Conservation (phyloP, 441 rosid species). For the Gossypium schwendimanii region DNA sequence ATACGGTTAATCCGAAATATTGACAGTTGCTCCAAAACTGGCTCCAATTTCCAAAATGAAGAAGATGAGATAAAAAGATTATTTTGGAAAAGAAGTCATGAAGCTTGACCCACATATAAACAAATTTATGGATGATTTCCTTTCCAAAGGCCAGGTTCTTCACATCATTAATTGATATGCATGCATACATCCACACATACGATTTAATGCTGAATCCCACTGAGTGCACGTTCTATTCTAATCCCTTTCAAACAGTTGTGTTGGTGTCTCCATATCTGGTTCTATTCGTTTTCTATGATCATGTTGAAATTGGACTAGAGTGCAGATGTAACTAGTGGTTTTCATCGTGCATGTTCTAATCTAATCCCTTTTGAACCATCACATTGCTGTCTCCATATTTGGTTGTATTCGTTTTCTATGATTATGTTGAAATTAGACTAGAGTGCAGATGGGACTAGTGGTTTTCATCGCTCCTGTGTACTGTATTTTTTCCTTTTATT, state of each 20-base stretch:
- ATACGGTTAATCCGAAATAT: neutral
- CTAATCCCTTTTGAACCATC: neutral
- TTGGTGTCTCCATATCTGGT: neutral
- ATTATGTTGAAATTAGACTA: neutral
- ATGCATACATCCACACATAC: neutral
- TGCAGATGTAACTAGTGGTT: neutral
- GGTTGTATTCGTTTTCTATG: neutral
- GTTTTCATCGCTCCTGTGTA: neutral
- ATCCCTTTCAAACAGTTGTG: neutral
- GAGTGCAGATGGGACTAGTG: neutral
- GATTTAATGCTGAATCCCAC: neutral
- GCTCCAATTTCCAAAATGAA: neutral
- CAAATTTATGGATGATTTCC: neutral
- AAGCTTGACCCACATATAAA: neutral
- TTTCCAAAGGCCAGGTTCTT: neutral
- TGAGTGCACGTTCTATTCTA: neutral
- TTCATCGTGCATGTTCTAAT: neutral
- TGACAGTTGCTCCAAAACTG: neutral
- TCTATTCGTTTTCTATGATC: neutral
- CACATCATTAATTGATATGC: neutral
- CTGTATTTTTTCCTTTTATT: neutral
- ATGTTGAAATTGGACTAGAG: neutral
- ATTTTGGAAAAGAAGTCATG: neutral
- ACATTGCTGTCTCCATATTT: neutral
- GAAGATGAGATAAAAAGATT: neutral